A percentile compares a stretch with the other conserved stretches of the same genome.
Evolutionary conservation across 371 early-diverging fungal species (phyloP).

Genomic region (Apophysomyces elegans): DNA sequence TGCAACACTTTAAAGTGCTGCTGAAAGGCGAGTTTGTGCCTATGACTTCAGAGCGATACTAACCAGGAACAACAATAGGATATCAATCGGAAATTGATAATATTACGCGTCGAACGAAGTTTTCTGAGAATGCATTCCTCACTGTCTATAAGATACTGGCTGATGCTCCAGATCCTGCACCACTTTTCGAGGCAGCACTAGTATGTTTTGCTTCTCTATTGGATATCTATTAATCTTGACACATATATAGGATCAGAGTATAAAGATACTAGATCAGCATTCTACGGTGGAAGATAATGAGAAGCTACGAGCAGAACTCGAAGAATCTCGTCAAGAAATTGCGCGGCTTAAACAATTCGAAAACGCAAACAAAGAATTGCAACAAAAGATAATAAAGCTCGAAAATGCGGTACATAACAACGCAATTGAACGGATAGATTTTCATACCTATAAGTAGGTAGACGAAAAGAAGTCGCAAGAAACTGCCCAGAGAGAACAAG

Average conservation of each 20-base stretch:
- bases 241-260: slow-evolving; percentile 60
- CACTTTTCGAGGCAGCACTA: slow-evolving; percentile 61
- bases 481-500: slow-evolving; percentile 59
- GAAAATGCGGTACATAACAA: slow-evolving; percentile 40
- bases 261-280: slow-evolving; percentile 53
- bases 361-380: slow-evolving; percentile 52
- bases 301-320: slow-evolving; percentile 55
- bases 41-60: not conserved
- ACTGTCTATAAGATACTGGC: slow-evolving; percentile 79
- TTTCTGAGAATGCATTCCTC: slow-evolving; percentile 83
- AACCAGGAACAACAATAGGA: slow-evolving; percentile 35
- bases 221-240: not conserved
- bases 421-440: slow-evolving; percentile 6
- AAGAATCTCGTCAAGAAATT: slow-evolving; percentile 50
- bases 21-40: slow-evolving; percentile 59
- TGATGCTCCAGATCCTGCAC: slow-evolving; percentile 88
- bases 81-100: slow-evolving; percentile 93
- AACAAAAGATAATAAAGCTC: slow-evolving; percentile 58
- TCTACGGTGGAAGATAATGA: slow-evolving; percentile 58
- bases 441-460: slow-evolving; percentile 39
- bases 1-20: slow-evolving; percentile 71
- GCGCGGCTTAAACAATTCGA: slow-evolving; percentile 49
- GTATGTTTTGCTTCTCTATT: slow-evolving; percentile 20
- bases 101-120: slow-evolving; percentile 84
- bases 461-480: slow-evolving; percentile 64